Evolutionary conservation across 208 protist genomes (phyloP).

Genomic region (Leishmania major): DNA sequence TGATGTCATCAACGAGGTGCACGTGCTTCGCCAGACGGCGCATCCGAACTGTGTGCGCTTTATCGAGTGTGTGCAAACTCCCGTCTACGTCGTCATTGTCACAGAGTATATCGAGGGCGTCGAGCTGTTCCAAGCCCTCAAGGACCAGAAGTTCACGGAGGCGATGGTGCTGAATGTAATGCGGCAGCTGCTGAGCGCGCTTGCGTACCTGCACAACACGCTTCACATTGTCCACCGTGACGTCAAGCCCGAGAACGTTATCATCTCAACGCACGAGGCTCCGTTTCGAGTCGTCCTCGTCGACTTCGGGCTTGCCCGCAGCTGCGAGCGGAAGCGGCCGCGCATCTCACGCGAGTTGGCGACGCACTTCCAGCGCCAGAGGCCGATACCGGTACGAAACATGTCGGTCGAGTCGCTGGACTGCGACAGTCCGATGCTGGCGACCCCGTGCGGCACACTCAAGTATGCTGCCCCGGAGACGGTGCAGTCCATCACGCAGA

Average conservation of each 20-base stretch:
- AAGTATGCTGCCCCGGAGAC: slow-evolving; percentile 87
- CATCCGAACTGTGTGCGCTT: slow-evolving; percentile 76
- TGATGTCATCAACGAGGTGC: slow-evolving; percentile 85
- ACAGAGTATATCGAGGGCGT: slow-evolving; percentile 79
- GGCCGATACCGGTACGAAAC: slow-evolving; percentile 12
- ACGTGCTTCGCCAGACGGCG: slow-evolving; percentile 59
- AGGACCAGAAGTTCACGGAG: slow-evolving; percentile 63
- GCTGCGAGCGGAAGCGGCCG: slow-evolving; percentile 20
- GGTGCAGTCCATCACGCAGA: slow-evolving; percentile 67
- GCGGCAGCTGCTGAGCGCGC: slow-evolving; percentile 70
- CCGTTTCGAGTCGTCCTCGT: slow-evolving; percentile 69
- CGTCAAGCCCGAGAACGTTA: slow-evolving; percentile 89
- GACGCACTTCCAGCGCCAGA: slow-evolving; percentile 13
- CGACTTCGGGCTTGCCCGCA: slow-evolving; percentile 83
- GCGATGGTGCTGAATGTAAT: slow-evolving; percentile 62
- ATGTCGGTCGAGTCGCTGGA: slow-evolving; percentile 41
- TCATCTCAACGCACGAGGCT: slow-evolving; percentile 48
- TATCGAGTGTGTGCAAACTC: slow-evolving; percentile 81
- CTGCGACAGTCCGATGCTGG: slow-evolving; percentile 76
- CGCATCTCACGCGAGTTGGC: slow-evolving; percentile 22
- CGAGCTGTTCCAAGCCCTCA: slow-evolving; percentile 78
- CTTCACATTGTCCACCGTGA: slow-evolving; percentile 85
- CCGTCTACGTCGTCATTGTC: slow-evolving; percentile 81
- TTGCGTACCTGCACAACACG: slow-evolving; percentile 81
- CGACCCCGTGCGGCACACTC: slow-evolving; percentile 86